Evolutionary conservation across 306 rosid species (phyloP).

Genomic region (Casuarina cunninghamiana): DNA sequence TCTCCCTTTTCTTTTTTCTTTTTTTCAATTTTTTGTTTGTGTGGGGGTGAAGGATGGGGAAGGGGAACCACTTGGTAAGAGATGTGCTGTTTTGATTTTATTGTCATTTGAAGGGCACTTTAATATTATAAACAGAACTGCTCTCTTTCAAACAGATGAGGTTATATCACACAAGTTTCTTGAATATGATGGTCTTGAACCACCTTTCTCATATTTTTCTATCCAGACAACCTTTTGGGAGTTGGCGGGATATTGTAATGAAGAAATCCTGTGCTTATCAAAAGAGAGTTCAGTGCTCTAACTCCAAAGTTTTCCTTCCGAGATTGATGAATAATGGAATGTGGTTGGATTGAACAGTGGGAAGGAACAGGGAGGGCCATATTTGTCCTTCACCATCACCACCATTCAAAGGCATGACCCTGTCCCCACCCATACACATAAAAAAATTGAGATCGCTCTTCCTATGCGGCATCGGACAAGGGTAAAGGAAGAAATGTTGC

Average conservation of each 20-base stretch:
- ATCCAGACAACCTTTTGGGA: not conserved
- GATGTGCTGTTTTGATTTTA: too few species aligned
- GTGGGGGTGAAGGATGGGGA: too few species aligned
- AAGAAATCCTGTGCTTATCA: not conserved
- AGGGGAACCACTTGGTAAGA: too few species aligned
- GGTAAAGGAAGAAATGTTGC: too few species aligned
- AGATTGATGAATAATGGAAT: not conserved
- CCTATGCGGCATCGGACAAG: not conserved
- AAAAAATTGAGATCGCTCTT: not conserved
- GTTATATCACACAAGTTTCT: not conserved
- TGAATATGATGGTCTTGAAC: not conserved
- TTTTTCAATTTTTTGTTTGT: too few species aligned
- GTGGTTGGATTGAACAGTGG: not conserved
- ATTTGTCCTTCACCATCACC: not conserved
- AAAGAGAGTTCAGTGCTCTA: not conserved
- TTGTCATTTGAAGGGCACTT: too few species aligned
- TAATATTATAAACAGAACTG: too few species aligned
- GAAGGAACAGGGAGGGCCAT: not conserved
- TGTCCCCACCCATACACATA: too few species aligned
- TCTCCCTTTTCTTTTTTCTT: too few species aligned
- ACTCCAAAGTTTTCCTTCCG: not conserved
- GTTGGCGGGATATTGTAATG: not conserved
- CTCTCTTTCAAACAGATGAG: not conserved
- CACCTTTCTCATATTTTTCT: not conserved
- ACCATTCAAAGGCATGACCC: not conserved